Base-by-base conservation (phyloP, 2,329 filamentous ascomycete genomes). In the Monosporascus sp. region DNA sequence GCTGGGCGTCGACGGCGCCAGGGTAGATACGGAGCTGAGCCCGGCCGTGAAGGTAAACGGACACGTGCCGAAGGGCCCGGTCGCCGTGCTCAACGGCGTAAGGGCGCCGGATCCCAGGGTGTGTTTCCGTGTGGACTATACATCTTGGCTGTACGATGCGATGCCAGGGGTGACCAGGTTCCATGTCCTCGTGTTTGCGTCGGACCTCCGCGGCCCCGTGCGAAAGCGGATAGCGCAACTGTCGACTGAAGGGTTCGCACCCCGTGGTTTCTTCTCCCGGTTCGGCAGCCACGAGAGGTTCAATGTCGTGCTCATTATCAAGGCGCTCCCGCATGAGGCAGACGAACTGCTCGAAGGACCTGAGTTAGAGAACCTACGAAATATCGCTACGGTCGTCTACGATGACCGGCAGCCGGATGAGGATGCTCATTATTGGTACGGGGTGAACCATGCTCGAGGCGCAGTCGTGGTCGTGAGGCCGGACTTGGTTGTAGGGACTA, bases 91-190 rank as follows among this genome's bases (percentile, higher is more conserved):
- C 44, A 59, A 65, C 44, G 67, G 65, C 8, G 66, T 66, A 2
- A 61, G 66, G 2, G 66, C 65, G 2, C 67, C 67, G 1, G 68
- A 68, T 47, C 63, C 66, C 5, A 58, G 67, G 2, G 52, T 68
- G 20, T 62, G 62, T 39, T 61, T 67, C 47, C 49, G 31, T 1
- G 47, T 56, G 3, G 52, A 50, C 7, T 47, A 59, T 20, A 65
- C 65, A 0, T 62, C 61, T 2, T 69, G 69, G 47, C 56, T 70
- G 3, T 69, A 70, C 54, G 68, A 70, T 45, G 55, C 52, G 37
- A 51, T 69, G 18, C 57, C 37, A 6, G 65, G 66, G 3, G 54
- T 55, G 1, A 50, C 57, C 5, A 53, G 46, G 31, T 63, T 70
- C 48, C 67, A 70, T 52, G 52, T 70, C 2, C 47, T 69, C 1